Evolutionary conservation across 2,329 filamentous ascomycete species (phyloP).

Genomic region (Biscogniauxia sp.): DNA sequence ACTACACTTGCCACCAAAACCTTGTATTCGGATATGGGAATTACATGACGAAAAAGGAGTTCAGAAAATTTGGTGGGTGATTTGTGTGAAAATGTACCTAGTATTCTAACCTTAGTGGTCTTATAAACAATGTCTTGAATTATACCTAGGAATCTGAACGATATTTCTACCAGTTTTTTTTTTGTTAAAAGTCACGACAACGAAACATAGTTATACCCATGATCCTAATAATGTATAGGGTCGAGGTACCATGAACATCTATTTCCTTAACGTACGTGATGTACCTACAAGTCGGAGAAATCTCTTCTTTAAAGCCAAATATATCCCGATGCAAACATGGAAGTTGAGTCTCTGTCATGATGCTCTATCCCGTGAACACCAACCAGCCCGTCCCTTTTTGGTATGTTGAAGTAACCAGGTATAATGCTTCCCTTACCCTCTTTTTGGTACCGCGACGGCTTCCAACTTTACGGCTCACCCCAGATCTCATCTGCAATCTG

Average conservation of each 20-base stretch:
- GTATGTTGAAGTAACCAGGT: conserved; percentile 27
- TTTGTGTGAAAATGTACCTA: too few relatives aligned
- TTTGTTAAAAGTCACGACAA: too few relatives aligned
- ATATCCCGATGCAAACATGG: conserved; percentile 6
- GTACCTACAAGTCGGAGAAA: neutral
- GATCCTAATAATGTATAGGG: neutral
- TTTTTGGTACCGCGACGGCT: neutral
- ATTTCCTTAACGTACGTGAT: neutral
- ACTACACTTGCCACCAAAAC: neutral
- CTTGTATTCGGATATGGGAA: neutral
- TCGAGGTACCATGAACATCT: neutral
- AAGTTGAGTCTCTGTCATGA: conserved; percentile 27
- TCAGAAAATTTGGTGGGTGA: too few relatives aligned
- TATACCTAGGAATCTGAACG: too few relatives aligned
- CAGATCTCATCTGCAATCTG: conserved; percentile 72
- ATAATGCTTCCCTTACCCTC: conserved; percentile 1
- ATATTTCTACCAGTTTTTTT: too few relatives aligned
- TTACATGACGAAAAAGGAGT: too few relatives aligned
- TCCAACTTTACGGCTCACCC: conserved; percentile 41
- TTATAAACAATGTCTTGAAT: too few relatives aligned
- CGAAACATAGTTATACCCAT: too few relatives aligned
- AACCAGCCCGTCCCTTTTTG: conserved; percentile 9
- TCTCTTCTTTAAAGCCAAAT: neutral
- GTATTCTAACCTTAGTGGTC: too few relatives aligned
- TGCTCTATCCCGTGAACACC: conserved; percentile 4